Conservation (phyloP, 2,329 filamentous ascomycete species). For the Aciculosporium take region DNA sequence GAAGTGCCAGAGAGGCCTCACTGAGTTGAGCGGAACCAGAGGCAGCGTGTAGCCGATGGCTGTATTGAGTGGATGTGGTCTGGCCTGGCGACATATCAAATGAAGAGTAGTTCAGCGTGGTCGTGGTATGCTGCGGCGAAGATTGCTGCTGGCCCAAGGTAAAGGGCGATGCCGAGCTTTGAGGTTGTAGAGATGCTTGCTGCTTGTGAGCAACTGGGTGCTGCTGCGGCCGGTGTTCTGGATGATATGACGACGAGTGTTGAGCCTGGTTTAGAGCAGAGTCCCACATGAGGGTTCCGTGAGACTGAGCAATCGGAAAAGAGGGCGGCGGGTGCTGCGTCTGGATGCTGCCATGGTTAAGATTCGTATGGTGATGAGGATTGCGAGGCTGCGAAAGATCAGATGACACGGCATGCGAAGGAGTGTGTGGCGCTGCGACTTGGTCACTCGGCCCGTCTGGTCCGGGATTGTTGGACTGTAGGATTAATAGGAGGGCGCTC, state of each 20-base stretch:
- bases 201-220: slow-evolving; percentile 27
- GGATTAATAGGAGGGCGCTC: slow-evolving; percentile 37
- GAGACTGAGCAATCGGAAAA: slow-evolving; percentile 15
- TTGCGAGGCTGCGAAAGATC: slow-evolving; percentile 39
- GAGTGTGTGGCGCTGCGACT: slow-evolving; percentile 29
- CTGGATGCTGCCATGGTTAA: slow-evolving; percentile 25
- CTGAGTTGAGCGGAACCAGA: slow-evolving; percentile 19
- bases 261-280: slow-evolving; percentile 8
- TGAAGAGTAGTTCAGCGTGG: neutral
- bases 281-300: slow-evolving; percentile 9
- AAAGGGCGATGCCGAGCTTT: slow-evolving; percentile 35
- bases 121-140: neutral
- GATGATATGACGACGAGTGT: slow-evolving; percentile 9
- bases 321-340: slow-evolving; percentile 18
- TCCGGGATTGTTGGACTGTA: slow-evolving; percentile 24
- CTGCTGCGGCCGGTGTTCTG: slow-evolving; percentile 10
- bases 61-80: neutral
- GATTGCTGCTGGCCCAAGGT: slow-evolving; percentile 15
- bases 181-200: slow-evolving; percentile 40
- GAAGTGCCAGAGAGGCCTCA: slow-evolving; percentile 28
- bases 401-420: slow-evolving; percentile 37
- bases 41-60: slow-evolving; percentile 2
- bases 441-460: slow-evolving; percentile 8
- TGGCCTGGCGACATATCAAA: neutral
- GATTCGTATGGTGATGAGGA: slow-evolving; percentile 40